Evolutionary conservation across 2,329 filamentous ascomycete species (phyloP).

Genomic region (Xylaria sp.): DNA sequence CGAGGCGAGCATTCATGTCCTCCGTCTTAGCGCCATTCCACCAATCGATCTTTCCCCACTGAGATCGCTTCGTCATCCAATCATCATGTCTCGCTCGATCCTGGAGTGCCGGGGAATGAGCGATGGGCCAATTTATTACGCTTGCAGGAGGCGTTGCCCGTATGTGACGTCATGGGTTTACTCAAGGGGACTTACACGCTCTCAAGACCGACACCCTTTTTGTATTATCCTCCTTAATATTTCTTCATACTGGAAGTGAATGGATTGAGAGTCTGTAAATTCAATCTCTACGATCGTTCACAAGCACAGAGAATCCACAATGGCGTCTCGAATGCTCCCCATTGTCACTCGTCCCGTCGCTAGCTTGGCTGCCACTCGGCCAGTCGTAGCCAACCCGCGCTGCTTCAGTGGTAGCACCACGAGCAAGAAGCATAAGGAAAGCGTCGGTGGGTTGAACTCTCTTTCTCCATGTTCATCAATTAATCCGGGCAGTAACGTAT

Average conservation of each 20-base stretch:
- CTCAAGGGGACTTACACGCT: neutral
- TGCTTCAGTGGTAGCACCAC: constrained; percentile 25
- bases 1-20: too few species aligned
- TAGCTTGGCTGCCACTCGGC: constrained; percentile 25
- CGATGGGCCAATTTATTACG: neutral
- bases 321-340: constrained; percentile 31
- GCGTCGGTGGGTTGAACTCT: constrained; percentile 19
- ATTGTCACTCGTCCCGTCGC: constrained; percentile 22
- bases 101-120: neutral
- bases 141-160: constrained; percentile 4
- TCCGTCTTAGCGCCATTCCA: constrained; percentile 11
- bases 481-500: neutral
- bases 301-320: constrained; percentile 19
- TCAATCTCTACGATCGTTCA: neutral
- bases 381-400: constrained; percentile 21
- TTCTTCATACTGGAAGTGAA: neutral
- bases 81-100: neutral
- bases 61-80: constrained; percentile 8
- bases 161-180: constrained; percentile 17
- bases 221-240: neutral
- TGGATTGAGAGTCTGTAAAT: neutral
- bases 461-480: neutral
- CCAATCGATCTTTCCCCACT: neutral
- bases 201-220: neutral
- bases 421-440: constrained; percentile 28